Evolutionary conservation across 257 asterid species (phyloP), one percentile per base, ranked within the genome.

Genomic region (Asclepias syriaca): DNA sequence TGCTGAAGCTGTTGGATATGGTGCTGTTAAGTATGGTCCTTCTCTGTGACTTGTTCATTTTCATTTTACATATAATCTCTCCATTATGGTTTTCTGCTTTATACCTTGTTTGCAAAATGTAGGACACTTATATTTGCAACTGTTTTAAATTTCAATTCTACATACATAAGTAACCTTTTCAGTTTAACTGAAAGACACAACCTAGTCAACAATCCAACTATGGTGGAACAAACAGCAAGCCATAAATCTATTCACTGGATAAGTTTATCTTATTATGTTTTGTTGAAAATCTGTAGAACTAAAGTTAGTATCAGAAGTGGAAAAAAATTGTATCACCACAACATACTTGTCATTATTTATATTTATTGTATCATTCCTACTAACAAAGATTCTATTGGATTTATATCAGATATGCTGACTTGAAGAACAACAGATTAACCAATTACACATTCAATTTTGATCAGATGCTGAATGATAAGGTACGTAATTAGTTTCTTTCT

Each of bases 1-100:
- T 83, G 97, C 98, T 48, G 99, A 95, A 82, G 99, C 98, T 29
- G 84, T 95, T 66, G 99, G 99, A 84, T 95, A 95, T 79, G 97
- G 99, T 39, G 99, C 98, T 78, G 89, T 95, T 43, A 89, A 95
- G 99, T 91, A 78, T 82, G 92, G 73, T 68, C 63, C 72, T 27
- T 63, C 49, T 55, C 69, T 24, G 14, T 64, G 48, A 61, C 24
- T 51, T 74, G n/a, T 75, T 68, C 69, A 58, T 48, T 6, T 16
- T 22, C 22, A 13, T 14, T 14, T 65, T 22, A 8, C 5, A 18
- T 22, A 40, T 27, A 51, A 59, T 46, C 39, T 46, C 39, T 39
- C 37, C 8, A 37, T 2, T 22, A 15, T 65, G 27, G 13, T 12
- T 53, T 59, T 71, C 43, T 51, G 61, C 18, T 50, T 69, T 29